phyloP scores from a whole-genome alignment of 345 rosid species.

The Eucalyptus grandis region DNA sequence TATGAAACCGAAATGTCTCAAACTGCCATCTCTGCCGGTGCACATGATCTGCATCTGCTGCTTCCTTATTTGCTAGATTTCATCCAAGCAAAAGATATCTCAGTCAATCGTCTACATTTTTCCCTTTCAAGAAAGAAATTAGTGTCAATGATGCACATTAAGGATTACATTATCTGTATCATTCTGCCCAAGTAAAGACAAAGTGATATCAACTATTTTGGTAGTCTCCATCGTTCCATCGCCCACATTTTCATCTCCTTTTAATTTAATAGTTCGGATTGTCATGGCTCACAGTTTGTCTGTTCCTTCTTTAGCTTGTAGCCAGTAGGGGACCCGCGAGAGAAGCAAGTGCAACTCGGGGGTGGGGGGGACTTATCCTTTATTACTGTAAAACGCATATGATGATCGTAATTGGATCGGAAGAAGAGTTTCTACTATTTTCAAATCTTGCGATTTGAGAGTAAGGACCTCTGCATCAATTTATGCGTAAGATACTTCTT shows the following conservation, averaged over 20 bases:
- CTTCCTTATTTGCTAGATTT: background rate
- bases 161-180: background rate
- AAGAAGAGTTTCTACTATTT: slow-evolving; percentile 77
- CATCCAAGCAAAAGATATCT: background rate
- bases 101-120: background rate
- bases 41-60: background rate
- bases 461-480: slow-evolving; percentile 22
- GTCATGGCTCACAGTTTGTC: background rate
- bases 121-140: background rate
- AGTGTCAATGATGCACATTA: background rate
- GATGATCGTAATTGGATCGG: slow-evolving; percentile 52
- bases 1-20: background rate
- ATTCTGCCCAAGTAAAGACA: too few species aligned
- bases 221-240: background rate
- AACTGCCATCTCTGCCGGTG: background rate
- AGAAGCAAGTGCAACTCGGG: slow-evolving; percentile 67
- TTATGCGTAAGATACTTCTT: background rate
- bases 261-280: background rate
- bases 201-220: background rate
- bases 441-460: slow-evolving; percentile 64
- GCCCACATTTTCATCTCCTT: background rate
- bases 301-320: slow-evolving; percentile 47
- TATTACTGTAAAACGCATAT: slow-evolving; percentile 71
- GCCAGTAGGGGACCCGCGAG: slow-evolving; percentile 88
- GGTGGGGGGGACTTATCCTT: slow-evolving; percentile 62